Conservation (phyloP, 768 basidiomycete species). For the Leccinum ochraceum region DNA sequence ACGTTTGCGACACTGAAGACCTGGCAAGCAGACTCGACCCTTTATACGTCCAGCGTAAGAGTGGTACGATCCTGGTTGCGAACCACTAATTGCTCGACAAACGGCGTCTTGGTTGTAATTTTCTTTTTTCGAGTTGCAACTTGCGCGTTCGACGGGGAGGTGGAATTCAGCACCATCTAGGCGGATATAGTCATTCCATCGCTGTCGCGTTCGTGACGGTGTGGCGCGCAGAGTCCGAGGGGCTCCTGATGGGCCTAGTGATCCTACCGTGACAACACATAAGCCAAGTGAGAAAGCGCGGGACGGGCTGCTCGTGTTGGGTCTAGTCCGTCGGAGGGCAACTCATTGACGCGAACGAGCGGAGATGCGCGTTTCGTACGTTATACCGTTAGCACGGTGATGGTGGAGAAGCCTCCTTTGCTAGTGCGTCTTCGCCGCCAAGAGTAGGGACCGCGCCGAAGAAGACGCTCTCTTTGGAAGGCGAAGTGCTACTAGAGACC, state of each 20-base stretch:
- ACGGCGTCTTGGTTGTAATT: conserved; percentile 19
- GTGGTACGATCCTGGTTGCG: conserved; percentile 12
- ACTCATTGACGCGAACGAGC: conserved; percentile 2
- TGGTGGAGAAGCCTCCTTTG: conserved; percentile 13
- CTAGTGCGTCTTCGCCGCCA: conserved; percentile 7
- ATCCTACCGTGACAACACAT: conserved; percentile 7
- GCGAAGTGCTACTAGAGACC: conserved; percentile 5
- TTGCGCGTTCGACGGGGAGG: conserved; percentile 4
- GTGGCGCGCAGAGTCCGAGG: conserved; percentile 1
- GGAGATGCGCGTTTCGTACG: conserved; percentile 18
- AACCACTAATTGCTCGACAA: not conserved
- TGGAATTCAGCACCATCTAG: not conserved
- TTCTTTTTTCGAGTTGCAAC: conserved; percentile 11
- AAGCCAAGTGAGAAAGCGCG: conserved; percentile 9
- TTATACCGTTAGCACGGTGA: conserved; percentile 16
- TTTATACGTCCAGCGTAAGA: conserved; percentile 16
- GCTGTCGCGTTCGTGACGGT: not conserved
- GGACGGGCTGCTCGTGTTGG: not conserved
- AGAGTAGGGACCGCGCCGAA: conserved; percentile 2
- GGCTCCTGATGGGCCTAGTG: not conserved
- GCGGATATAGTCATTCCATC: conserved; percentile 17
- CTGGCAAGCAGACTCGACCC: not conserved
- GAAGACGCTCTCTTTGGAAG: conserved; percentile 24
- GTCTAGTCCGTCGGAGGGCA: not conserved
- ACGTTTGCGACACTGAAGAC: conserved; percentile 1